Conservation (phyloP, 371 early-diverging fungal genomes). For the Dichotomocladium elegans region DNA sequence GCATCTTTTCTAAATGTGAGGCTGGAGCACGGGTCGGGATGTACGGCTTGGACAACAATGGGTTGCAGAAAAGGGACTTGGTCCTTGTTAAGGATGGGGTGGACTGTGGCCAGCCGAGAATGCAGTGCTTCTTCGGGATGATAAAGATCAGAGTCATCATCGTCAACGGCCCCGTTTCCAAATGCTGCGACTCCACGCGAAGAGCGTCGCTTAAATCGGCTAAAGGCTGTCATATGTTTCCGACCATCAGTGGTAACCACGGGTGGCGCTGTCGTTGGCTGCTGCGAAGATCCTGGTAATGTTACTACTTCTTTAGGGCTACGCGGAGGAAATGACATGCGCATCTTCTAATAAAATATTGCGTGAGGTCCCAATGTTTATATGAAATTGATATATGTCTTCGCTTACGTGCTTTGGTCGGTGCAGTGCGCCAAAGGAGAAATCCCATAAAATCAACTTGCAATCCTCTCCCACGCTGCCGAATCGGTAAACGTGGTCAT, state of each 20-base stretch:
- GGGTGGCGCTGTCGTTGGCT: not conserved
- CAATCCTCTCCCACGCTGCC: constrained; percentile 93
- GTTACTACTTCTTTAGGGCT: constrained; percentile 2
- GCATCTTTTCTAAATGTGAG: constrained; percentile 71
- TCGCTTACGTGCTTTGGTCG: constrained; percentile 64
- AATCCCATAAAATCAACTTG: constrained; percentile 89
- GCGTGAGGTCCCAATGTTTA: not conserved
- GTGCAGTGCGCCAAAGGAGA: constrained; percentile 77
- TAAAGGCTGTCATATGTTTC: constrained; percentile 8
- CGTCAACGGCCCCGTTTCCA: not conserved
- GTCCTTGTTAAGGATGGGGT: constrained; percentile 61
- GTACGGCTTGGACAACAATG: constrained; percentile 63
- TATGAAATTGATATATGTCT: not conserved
- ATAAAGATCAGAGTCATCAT: not conserved
- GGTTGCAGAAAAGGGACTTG: constrained; percentile 82
- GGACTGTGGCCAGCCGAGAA: constrained; percentile 33
- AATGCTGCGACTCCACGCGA: constrained; percentile 12
- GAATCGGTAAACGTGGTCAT: constrained; percentile 81
- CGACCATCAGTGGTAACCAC: not conserved
- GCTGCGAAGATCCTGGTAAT: too few relatives aligned
- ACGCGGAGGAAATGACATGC: constrained; percentile 2
- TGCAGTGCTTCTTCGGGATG: constrained; percentile 15
- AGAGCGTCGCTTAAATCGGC: constrained; percentile 17
- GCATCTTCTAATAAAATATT: not conserved
- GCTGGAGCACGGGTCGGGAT: constrained; percentile 68